Conservation (phyloP, 129 eudicot species). For the Chrysanthemum lavandulifolium region DNA sequence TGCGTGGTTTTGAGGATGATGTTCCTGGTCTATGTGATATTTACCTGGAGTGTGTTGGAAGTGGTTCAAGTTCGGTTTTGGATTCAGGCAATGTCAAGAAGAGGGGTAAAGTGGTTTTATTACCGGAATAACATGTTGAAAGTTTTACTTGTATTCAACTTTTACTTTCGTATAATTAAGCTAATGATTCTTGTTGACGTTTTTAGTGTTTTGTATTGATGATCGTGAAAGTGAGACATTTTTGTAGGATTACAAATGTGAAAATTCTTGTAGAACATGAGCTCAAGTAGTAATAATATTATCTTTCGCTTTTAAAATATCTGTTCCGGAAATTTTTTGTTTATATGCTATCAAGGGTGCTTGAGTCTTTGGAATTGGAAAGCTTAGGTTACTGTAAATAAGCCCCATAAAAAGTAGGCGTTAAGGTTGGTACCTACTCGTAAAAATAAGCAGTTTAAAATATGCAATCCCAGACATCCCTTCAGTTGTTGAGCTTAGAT, state of each 20-base stretch:
- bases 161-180: no score
- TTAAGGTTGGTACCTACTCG: no score
- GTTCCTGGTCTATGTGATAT: conserved; percentile 21
- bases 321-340: no score
- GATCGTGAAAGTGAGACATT: conserved; percentile 1
- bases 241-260: conserved; percentile 13
- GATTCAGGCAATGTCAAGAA: background rate
- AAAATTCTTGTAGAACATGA: conserved; percentile 20
- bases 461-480: no score
- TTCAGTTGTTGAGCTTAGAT: no score
- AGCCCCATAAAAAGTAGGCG: no score
- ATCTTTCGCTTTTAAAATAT: background rate
- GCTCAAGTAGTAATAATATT: background rate
- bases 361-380: no score
- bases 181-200: background rate
- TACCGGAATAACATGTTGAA: background rate
- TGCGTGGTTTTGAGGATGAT: conserved; percentile 33
- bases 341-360: no score
- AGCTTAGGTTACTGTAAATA: no score
- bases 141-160: background rate
- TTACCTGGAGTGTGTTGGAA: conserved; percentile 21
- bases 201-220: background rate
- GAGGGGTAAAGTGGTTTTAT: background rate
- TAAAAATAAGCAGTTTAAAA: no score
- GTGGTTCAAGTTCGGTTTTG: conserved; percentile 18